Percentiles rank a stretch among this genome's conserved stretches.
Evolutionary conservation across 2,329 filamentous ascomycete genomes (phyloP).

Genomic region (Venturia pyrina): DNA sequence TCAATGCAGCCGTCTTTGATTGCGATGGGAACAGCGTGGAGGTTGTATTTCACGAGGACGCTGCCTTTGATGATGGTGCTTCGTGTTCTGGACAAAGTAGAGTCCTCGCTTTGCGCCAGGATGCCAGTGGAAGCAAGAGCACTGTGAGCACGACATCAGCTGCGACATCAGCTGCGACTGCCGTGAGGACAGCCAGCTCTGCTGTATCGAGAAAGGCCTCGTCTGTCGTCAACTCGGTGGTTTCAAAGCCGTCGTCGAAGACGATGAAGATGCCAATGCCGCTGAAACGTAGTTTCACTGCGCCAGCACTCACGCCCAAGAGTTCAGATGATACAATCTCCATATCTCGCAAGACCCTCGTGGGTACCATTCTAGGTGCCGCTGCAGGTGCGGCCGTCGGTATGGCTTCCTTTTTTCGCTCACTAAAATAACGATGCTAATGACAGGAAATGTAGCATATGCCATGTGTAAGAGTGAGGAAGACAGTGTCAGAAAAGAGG

Average conservation of each 20-base stretch:
- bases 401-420: background rate
- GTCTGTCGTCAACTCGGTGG: constrained; percentile 10
- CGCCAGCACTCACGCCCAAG: constrained; percentile 16
- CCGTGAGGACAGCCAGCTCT: constrained; percentile 15
- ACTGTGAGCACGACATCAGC: constrained; percentile 22
- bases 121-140: constrained; percentile 22
- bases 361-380: constrained; percentile 69
- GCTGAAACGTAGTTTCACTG: constrained; percentile 10
- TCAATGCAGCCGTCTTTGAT: constrained; percentile 59
- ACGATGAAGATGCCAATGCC: background rate
- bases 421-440: background rate
- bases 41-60: constrained; percentile 51
- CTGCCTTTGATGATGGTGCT: constrained; percentile 26
- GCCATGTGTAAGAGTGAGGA: constrained; percentile 55
- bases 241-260: constrained; percentile 17
- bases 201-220: constrained; percentile 9
- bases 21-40: constrained; percentile 79
- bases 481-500: constrained; percentile 23
- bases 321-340: constrained; percentile 11
- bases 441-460: constrained; percentile 44
- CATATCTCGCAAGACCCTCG: constrained; percentile 50
- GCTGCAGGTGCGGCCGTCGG: constrained; percentile 62
- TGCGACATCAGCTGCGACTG: constrained; percentile 17
- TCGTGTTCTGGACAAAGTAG: constrained; percentile 24
- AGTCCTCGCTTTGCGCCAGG: constrained; percentile 27